Conservation (phyloP, 352 stramenopile genomes). For the Pythium sukuiense region DNA sequence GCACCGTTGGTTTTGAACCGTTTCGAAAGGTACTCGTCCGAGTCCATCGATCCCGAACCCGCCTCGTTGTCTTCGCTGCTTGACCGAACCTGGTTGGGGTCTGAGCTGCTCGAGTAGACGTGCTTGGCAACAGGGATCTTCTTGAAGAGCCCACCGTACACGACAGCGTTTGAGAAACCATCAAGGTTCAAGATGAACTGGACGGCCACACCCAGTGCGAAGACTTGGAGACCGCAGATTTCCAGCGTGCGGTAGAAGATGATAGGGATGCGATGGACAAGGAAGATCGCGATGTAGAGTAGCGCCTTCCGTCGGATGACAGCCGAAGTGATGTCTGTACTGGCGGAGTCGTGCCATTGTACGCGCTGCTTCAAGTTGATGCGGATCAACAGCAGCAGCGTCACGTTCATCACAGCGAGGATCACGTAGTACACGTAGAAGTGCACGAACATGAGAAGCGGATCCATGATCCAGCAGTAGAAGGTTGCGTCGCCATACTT, state of each 20-base stretch:
- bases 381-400: constrained; percentile 62
- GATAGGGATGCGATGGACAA: constrained; percentile 65
- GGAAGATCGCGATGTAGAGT: constrained; percentile 73
- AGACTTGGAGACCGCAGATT: constrained; percentile 32
- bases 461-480: constrained; percentile 79
- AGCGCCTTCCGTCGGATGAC: constrained; percentile 71
- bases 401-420: constrained; percentile 73
- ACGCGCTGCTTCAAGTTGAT: constrained; percentile 67
- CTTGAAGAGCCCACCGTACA: constrained; percentile 64
- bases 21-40: constrained; percentile 20
- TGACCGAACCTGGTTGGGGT: constrained; percentile 7
- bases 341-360: constrained; percentile 57
- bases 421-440: constrained; percentile 76
- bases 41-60: constrained; percentile 8
- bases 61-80: constrained; percentile 18
- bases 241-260: constrained; percentile 71
- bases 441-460: constrained; percentile 65
- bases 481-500: constrained; percentile 79
- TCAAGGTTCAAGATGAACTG: constrained; percentile 70
- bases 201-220: constrained; percentile 44
- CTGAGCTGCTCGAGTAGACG: not conserved
- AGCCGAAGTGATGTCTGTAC: constrained; percentile 64
- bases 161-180: constrained; percentile 69
- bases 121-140: constrained; percentile 15
- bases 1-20: constrained; percentile 8